Percentiles rank a stretch among this genome's conserved stretches.
These are phyloP conservation scores for Rhizopus stolonifer DNA, from an alignment of 371 early-diverging fungal genomes.

Conservation along the genomic window DNA sequence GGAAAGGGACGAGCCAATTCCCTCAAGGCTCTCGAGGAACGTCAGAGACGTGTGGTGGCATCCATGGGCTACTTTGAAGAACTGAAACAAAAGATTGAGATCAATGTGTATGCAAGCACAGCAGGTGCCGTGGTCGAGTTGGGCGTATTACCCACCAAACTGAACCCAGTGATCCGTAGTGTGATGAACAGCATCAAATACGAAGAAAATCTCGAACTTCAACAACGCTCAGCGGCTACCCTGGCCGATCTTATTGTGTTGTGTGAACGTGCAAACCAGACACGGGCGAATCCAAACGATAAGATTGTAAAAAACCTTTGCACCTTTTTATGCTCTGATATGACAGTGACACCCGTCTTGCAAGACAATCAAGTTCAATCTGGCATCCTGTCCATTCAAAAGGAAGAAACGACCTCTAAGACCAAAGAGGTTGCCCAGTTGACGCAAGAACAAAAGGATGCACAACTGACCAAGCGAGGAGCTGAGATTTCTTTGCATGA, in stretches of 20 bases:
- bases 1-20: slow-evolving; percentile 42
- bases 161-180: slow-evolving; percentile 83
- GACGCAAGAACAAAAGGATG: slow-evolving; percentile 47
- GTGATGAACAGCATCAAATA: slow-evolving; percentile 88
- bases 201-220: slow-evolving; percentile 74
- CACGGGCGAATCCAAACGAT: slow-evolving; percentile 67
- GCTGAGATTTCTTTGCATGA: slow-evolving; percentile 72
- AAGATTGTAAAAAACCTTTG: slow-evolving; percentile 88
- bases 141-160: slow-evolving; percentile 76
- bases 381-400: slow-evolving; percentile 69
- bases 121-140: slow-evolving; percentile 84
- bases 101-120: slow-evolving; percentile 71
- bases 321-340: slow-evolving; percentile 84
- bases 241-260: slow-evolving; percentile 56
- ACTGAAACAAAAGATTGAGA: slow-evolving; percentile 66
- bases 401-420: slow-evolving; percentile 30
- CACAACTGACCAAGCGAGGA: slow-evolving; percentile 77
- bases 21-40: slow-evolving; percentile 50
- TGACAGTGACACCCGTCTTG: slow-evolving; percentile 67
- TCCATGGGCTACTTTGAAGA: slow-evolving; percentile 68
- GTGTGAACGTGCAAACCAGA: slow-evolving; percentile 41
- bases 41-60: slow-evolving; percentile 63
- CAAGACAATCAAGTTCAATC: slow-evolving; percentile 53
- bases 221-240: slow-evolving; percentile 60
- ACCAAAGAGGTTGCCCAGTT: slow-evolving; percentile 20